Percentiles rank a stretch among this genome's conserved stretches.
Conservation (phyloP, 2,329 filamentous ascomycete genomes). For the Sporothrix dimorphospora region DNA sequence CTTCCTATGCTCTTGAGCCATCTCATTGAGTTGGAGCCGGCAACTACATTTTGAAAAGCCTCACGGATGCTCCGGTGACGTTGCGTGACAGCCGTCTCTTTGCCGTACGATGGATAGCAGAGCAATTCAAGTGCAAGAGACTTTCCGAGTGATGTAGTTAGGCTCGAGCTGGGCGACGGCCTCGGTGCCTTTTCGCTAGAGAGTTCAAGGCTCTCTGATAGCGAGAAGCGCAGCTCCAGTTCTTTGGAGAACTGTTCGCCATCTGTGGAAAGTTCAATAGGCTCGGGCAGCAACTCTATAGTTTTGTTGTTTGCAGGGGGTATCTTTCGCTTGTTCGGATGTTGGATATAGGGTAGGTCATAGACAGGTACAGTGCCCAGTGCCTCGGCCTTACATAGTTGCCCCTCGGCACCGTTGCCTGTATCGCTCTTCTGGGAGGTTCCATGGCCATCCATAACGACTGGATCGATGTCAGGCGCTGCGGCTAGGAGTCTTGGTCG, state of each 20-base stretch:
- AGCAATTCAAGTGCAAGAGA: not conserved
- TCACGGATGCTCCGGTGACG: not conserved
- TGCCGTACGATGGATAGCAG: not conserved
- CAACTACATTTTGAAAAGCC: not conserved
- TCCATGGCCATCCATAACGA: not conserved
- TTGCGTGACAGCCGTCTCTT: not conserved
- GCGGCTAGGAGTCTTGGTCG: too few species aligned
- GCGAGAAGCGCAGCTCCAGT: slow-evolving; percentile 10
- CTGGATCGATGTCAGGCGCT: not conserved
- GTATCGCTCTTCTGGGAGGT: not conserved
- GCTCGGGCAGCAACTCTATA: not conserved
- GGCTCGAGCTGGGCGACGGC: not conserved
- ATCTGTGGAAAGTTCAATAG: not conserved
- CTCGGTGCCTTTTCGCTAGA: not conserved
- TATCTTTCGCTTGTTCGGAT: slow-evolving; percentile 3
- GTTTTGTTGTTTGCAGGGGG: not conserved
- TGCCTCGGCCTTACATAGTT: not conserved
- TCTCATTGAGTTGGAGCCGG: not conserved
- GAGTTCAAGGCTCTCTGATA: not conserved
- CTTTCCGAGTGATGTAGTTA: not conserved
- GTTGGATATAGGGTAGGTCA: not conserved
- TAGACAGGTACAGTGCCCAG: not conserved
- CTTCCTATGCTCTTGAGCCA: slow-evolving; percentile 6
- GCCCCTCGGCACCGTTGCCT: not conserved
- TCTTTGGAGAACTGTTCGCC: not conserved